Evolutionary conservation across 2,329 filamentous ascomycete genomes (phyloP), one percentile per base, ranked within the genome.

Genomic region (Ophiocordyceps camponoti-saundersi): DNA sequence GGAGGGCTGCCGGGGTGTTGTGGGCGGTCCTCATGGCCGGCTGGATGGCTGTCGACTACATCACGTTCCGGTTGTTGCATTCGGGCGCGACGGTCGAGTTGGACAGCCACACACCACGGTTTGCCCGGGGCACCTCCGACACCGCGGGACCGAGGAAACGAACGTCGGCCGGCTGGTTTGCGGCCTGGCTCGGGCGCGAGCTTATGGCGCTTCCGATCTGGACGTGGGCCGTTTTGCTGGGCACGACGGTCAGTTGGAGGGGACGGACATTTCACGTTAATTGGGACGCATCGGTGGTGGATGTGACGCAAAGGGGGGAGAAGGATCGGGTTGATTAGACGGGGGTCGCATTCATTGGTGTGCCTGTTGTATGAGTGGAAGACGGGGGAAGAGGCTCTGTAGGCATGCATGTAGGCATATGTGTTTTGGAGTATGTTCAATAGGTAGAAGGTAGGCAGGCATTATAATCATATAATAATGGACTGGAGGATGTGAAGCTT

Each of bases 181-280:
- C 73, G 6, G 84, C 89, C 0, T 98, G 93, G 92, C 55, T 94
- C 0, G 87, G 84, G 0, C 72, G 92, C 30, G 92, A 98, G 64
- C 53, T 77, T 0, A 69, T 95, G 10, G 89, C 92, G 0, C 68
- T 95, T 43, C 89, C 89, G 0, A 82, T 98, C 49, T 98, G 92
- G 92, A 67, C 78, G 0, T 88, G 82, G 77, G 92, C 92, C 1
- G 85, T 95, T 20, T 77, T 86, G 54, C 82, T 90, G n/a, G 92
- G 92, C 0, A 79, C 83, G 2, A 90, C 80, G 0, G 86, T 98
- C 0, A 77, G 77, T 46, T 98, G 92, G 93, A 71, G 92, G 47
- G 90, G 89, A 0, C 81, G 80, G 56, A 74, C 69, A 26, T 96
- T 96, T 60, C 77, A 75, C 55, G 89, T 96, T 1, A 78, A 82